A percentile compares a stretch with the other conserved stretches of the same genome.
phyloP scores from a whole-genome alignment of 2,329 filamentous ascomycete species.

The Diaporthe amygdali region DNA sequence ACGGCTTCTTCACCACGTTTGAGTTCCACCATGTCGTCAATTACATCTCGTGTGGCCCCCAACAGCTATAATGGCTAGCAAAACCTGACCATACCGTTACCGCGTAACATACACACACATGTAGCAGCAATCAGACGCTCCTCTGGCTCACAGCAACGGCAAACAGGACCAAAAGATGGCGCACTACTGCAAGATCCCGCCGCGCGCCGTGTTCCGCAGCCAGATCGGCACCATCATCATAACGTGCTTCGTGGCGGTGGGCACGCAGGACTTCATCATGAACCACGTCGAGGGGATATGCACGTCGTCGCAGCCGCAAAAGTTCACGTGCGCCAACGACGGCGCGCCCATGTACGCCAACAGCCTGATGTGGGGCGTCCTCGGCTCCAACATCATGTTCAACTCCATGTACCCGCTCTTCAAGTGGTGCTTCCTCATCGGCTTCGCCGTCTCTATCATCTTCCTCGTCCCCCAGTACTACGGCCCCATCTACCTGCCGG shows the following conservation, averaged over 20 bases:
- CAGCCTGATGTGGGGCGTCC: conserved; percentile 42
- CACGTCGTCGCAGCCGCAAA: conserved; percentile 33
- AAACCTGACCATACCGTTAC: too few relatives aligned
- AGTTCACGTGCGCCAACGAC: conserved; percentile 29
- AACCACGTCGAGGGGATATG: conserved; percentile 41
- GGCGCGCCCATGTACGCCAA: conserved; percentile 37
- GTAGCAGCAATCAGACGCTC: neutral
- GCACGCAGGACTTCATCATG: conserved; percentile 48
- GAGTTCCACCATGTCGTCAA: neutral
- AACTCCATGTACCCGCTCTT: conserved; percentile 46
- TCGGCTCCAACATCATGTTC: conserved; percentile 45
- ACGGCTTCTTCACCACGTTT: neutral
- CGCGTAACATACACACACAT: neutral
- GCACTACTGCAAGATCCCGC: conserved; percentile 48
- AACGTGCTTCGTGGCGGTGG: conserved; percentile 45
- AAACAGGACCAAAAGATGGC: conserved; percentile 47
- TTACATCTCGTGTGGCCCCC: too few relatives aligned
- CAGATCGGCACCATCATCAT: conserved; percentile 51
- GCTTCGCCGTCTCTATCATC: conserved; percentile 39
- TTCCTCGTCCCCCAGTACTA: conserved; percentile 40
- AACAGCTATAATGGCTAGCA: too few relatives aligned
- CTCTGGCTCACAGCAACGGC: neutral
- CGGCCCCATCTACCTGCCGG: conserved; percentile 42
- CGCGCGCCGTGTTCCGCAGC: conserved; percentile 44
- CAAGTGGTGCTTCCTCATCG: conserved; percentile 51